phyloP scores from a whole-genome alignment of 768 basidiomycete genomes.

The Tulasnella sp. region DNA sequence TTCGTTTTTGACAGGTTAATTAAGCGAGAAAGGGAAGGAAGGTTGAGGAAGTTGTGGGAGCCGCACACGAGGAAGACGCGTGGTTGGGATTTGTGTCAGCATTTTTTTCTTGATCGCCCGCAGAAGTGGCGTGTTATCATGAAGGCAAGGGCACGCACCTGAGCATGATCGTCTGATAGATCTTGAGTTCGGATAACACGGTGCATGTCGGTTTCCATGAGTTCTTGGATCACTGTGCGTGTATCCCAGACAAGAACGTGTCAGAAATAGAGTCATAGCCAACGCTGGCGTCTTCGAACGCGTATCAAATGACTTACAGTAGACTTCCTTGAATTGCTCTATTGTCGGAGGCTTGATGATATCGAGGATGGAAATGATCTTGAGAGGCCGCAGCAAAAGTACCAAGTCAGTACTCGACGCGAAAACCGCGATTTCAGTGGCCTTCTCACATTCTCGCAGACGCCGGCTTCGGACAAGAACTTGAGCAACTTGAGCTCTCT shows the following conservation, averaged over 20 bases:
- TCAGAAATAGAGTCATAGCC: background rate
- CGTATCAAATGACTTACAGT: constrained; percentile 26
- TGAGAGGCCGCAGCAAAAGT: constrained; percentile 46
- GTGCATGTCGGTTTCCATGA: constrained; percentile 93
- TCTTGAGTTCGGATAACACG: constrained; percentile 93
- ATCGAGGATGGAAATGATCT: constrained; percentile 94
- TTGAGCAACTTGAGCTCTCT: constrained; percentile 89
- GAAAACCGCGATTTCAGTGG: constrained; percentile 20
- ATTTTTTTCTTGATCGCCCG: background rate
- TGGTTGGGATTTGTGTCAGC: background rate
- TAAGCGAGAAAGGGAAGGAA: background rate
- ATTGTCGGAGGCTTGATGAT: constrained; percentile 74
- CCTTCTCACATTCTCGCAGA: constrained; percentile 71
- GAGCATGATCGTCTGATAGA: constrained; percentile 77
- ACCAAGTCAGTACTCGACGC: constrained; percentile 26
- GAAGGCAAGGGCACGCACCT: constrained; percentile 7
- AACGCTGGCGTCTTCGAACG: background rate
- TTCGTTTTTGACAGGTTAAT: background rate
- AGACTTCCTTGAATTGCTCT: constrained; percentile 79
- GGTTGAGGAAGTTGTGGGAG: background rate
- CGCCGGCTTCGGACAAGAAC: constrained; percentile 77
- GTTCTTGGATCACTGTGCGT: constrained; percentile 30
- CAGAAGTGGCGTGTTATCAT: background rate
- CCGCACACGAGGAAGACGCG: background rate
- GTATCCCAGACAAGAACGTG: background rate